Percentiles rank a stretch among this genome's conserved stretches.
Conservation (phyloP, 768 basidiomycete genomes). For the Rhizopogon vulgaris region DNA sequence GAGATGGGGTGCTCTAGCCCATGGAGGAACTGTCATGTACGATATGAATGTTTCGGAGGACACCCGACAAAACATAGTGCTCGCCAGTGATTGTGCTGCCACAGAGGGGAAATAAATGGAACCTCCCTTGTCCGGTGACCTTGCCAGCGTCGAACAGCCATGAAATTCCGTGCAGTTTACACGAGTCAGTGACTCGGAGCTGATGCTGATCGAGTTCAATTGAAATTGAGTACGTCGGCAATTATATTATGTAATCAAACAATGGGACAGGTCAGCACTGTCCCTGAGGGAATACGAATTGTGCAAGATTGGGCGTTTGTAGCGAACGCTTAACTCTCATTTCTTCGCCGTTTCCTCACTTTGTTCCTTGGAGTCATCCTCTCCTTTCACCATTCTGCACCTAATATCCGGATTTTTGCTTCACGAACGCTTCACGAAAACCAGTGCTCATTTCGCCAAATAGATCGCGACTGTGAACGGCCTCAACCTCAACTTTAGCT, state of each 20-base stretch:
- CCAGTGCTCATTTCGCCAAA: conserved; percentile 9
- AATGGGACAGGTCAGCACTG: background rate
- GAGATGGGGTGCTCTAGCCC: too few species aligned
- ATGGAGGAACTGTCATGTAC: too few species aligned
- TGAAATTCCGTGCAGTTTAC: too few species aligned
- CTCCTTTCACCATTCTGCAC: conserved; percentile 14
- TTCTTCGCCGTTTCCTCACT: background rate
- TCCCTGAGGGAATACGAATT: background rate
- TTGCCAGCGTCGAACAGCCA: background rate
- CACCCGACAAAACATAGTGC: too few species aligned
- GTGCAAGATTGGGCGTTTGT: background rate
- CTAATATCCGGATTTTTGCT: conserved; percentile 17
- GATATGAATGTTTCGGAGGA: too few species aligned
- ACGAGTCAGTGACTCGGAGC: background rate
- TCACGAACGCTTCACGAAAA: conserved; percentile 18
- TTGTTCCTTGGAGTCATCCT: conserved; percentile 3
- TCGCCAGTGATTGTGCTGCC: too few species aligned
- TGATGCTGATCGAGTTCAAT: too few species aligned
- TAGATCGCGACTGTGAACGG: background rate
- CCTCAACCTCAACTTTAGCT: background rate
- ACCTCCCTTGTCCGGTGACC: too few species aligned
- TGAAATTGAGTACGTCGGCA: too few species aligned
- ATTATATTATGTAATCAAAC: background rate
- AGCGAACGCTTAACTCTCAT: background rate
- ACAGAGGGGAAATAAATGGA: too few species aligned